Evolutionary conservation across 2,329 filamentous ascomycete species (phyloP), one percentile per base, ranked within the genome.

Genomic region (Aspergillus persii): DNA sequence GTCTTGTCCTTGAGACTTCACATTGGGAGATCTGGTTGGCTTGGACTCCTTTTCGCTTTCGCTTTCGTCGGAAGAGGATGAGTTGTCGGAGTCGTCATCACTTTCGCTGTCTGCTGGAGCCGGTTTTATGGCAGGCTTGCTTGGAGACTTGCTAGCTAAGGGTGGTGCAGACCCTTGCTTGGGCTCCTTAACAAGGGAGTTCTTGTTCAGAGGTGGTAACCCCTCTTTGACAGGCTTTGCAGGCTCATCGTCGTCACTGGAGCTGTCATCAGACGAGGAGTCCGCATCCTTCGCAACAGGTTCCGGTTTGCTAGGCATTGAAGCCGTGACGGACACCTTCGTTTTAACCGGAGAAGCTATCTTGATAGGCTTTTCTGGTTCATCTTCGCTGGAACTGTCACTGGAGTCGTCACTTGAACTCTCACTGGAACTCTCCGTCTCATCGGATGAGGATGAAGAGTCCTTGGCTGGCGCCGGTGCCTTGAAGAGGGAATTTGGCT

Each of bases 1-100:
- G 36, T 2, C 4, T 41, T 41, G 36, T 6, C 15, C 12, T 12
- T 15, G 6, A n/a, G 15, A 12, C 36, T 12, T 12, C 36, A 12
- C 5, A 4, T 39, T 39, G 5, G 9, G 9, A 9, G 36, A 6
- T 6, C 11, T 41, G 12, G 36, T 41, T n/a, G 36, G 36, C 36
- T 41, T 41, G 15, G 36, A 6, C 15, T 41, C 36, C 36, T 7
- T 6, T n/a, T 41, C 36, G 15, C 36, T n/a, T 41, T 7, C 36
- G 15, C 4, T 18, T 15, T 41, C 36, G 36, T 41, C 36, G 36
- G 36, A 39, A 5, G 36, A 39, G 15, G 36, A 41, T 5, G 15
- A 41, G 12, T 8, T 49, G 27, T 47, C 33, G n/a, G 60, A 57
- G 7, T 64, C 62, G 2, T 64, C 61, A 5, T 57, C 58, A 8